Evolutionary conservation across 192 early-diverging fungal genomes (phyloP), one percentile per base, ranked within the genome.

Genomic region (Linderina pennispora): DNA sequence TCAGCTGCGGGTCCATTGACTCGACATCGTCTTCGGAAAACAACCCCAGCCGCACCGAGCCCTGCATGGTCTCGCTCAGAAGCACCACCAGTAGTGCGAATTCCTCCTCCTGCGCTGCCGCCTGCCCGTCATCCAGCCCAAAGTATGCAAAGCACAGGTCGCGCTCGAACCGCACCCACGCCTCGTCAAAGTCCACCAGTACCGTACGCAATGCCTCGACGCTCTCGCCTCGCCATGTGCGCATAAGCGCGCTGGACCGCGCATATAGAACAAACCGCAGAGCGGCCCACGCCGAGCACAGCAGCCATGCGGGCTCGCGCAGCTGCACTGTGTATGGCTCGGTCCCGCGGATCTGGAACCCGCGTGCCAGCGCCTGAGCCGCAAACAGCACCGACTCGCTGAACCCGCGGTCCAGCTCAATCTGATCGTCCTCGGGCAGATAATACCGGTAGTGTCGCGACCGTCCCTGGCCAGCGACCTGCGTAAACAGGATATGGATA

Each of bases 361-460:
- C 83, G 4, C 68, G 44, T 3, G 74, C 67, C 43, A 85, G 51
- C 1, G 83, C 83, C 65, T 85, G 83, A 0, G 79, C 77, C 4
- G 83, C 83, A 58, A 83, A 85, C 43, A 80, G 50, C n/a, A 85
- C 81, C 56, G 80, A 83, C 50, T 85, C 83, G 54, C 64, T 71
- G 66, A 82, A 85, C 7, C 77, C 78, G 23, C 69, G 75, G 36
- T 81, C 77, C 22, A 85, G 64, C 74, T 85, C 83, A 4, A 62
- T 32, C 64, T 83, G 83, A 60, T 85, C 83, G 39, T 85, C 83
- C 31, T 79, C 73, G 8, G 83, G 79, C 11, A 85, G 48, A 35
- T 76, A 74, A 17, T 55, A 61, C 22, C 79, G 63, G 50, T 85
- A 82, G 36, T 62, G 62, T 8, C 80, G 71, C 16, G 71, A 62